Evolutionary conservation across 106 monocot genomes (phyloP), one percentile per base, ranked within the genome.

Genomic region (Triglochin maritima): DNA sequence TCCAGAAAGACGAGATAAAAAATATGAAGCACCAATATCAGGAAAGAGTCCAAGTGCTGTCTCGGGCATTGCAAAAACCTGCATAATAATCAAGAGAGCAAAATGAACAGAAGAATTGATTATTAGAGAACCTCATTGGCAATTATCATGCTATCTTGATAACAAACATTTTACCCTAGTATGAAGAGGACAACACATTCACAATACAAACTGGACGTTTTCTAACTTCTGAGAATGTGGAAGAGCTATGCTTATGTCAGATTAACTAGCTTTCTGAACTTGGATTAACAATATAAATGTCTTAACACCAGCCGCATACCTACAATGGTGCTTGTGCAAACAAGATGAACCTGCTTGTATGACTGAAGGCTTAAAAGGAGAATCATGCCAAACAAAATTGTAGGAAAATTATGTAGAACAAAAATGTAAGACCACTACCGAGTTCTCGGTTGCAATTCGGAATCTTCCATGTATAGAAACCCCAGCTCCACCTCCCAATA

Each of bases 1-100:
- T 15, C 96, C 91, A 66, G 81, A 83, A 13, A 88, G 71, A 53
- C 80, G 82, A 71, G 95, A 90, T 46, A 96, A 71, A 72, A 96
- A 96, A 79, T 86, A 90, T 16, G 95, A 90, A 60, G 95, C 70
- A 73, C 95, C 95, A 76, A 90, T 79, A 80, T 96, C 90, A 75
- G 90, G 95, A 66, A 90, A 87, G 56, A 88, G 74, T 7, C 95
- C 95, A 10, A 96, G 64, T 52, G 83, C 83, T 72, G 95, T 87
- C 79, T 96, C 95, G 67, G 95, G 95, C 95, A 96, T 96, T 69
- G 95, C 90, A 80, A 96, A 96, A 62, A 96, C 80, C 95, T 96
- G 69, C 50, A 90, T 63, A 57, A 46, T 49, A 13, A 16, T 49
- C 4, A 7, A 65, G 48, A 12, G 14, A 17, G 8, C 50, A 52